These are phyloP conservation scores for Coemansia sp. DNA, from an alignment of 192 early-diverging fungal species.

Conservation along the genomic window DNA sequence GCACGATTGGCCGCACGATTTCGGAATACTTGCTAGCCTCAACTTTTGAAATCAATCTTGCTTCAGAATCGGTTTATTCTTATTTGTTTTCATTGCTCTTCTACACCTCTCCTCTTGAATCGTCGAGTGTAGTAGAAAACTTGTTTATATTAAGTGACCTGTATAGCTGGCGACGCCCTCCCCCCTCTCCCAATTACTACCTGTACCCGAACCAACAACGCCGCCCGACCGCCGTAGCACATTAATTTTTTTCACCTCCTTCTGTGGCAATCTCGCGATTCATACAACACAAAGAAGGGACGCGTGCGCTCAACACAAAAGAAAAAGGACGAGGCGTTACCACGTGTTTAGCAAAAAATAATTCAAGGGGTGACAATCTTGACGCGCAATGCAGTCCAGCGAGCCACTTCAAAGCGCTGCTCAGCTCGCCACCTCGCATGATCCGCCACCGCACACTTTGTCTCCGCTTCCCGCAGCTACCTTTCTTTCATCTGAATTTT, in stretches of 20 bases:
- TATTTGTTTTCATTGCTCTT: neutral
- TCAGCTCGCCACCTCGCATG: slow-evolving; percentile 2
- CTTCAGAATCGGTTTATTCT: neutral
- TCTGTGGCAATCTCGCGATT: neutral
- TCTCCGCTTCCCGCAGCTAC: neutral
- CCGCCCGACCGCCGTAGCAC: neutral
- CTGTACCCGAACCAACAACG: neutral
- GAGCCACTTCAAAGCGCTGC: slow-evolving; percentile 15
- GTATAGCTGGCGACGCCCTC: neutral
- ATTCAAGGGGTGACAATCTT: neutral
- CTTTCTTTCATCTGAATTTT: neutral
- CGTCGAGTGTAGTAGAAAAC: neutral
- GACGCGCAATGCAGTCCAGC: slow-evolving; percentile 15
- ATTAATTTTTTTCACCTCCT: neutral
- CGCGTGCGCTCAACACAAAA: neutral
- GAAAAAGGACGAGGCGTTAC: neutral
- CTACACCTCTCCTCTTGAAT: neutral
- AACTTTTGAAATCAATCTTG: neutral
- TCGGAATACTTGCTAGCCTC: neutral
- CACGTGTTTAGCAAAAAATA: neutral
- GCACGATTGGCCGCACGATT: neutral
- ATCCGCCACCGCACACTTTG: neutral
- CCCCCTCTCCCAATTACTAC: neutral
- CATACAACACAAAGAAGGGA: neutral
- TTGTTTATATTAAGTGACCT: neutral